Percentiles rank a stretch among this genome's conserved stretches.
Evolutionary conservation across 2,329 filamentous ascomycete genomes (phyloP).

Genomic region (Paraphaeosphaeria sporulosa): DNA sequence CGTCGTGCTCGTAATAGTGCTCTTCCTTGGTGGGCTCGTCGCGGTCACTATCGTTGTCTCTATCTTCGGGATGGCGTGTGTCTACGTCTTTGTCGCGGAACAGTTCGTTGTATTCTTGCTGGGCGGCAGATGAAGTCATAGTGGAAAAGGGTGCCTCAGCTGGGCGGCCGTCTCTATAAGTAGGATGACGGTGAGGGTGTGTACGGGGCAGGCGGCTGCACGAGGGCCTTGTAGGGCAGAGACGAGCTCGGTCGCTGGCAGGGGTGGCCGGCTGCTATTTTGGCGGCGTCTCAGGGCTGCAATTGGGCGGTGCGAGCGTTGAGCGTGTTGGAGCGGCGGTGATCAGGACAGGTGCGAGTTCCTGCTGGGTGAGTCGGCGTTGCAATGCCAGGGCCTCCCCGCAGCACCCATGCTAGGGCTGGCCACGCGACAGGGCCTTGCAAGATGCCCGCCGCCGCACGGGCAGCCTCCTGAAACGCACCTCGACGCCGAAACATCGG

Average conservation of each 20-base stretch:
- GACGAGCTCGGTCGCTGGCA: constrained; percentile 24
- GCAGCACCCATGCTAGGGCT: constrained; percentile 18
- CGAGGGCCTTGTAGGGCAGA: constrained; percentile 20
- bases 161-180: constrained; percentile 33
- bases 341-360: not conserved
- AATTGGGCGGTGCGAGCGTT: constrained; percentile 25
- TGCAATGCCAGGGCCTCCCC: not conserved
- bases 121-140: constrained; percentile 55
- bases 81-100: constrained; percentile 56
- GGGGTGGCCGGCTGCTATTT: constrained; percentile 15
- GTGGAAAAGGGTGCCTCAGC: constrained; percentile 27
- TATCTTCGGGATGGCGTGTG: constrained; percentile 59
- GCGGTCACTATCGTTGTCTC: constrained; percentile 65
- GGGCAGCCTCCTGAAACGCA: constrained; percentile 30
- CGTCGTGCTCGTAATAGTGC: constrained; percentile 66
- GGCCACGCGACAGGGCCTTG: constrained; percentile 22
- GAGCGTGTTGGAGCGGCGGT: not conserved
- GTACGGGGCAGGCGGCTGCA: constrained; percentile 14
- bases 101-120: constrained; percentile 61
- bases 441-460: constrained; percentile 14
- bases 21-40: constrained; percentile 53
- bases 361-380: not conserved
- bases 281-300: constrained; percentile 23
- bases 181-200: constrained; percentile 20
- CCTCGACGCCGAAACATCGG: constrained; percentile 33